Evolutionary conservation across 495 filamentous ascomycete species (phyloP), one percentile per base, ranked within the genome.

Genomic region (Daldinia bambusicola): DNA sequence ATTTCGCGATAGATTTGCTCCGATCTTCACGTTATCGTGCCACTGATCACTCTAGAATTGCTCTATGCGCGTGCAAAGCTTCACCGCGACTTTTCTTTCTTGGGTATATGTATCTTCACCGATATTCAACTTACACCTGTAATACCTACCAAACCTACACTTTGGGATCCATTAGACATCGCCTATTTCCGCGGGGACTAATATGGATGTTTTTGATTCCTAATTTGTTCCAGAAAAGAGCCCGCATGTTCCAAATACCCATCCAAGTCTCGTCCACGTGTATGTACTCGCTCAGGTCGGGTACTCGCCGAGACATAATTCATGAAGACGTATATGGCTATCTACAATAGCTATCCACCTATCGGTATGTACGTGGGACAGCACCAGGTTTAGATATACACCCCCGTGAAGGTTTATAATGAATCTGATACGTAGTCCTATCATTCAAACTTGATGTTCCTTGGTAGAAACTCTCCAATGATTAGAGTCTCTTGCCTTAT

Each of bases 81-180:
- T 3, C 69, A 67, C 63, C 68, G 63, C 63, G 63, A 45, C 43
- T 66, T 66, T 51, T 31, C 45, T 26, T 50, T 1, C 6, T 36
- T 26, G 3, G 7, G 34, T 32, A 40, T 26, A 26, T 1, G 26
- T 36, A 13, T n/a, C 30, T 65, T 65, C 61, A 61, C 61, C 67
- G 34, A 48, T 56, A 38, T 18, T 51, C 36, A 16, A 16, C 57
- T 32, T 50, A 37, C 13, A 30, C 31, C 20, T 16, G 26, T 53
- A n/a, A n/a, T n/a, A 53, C 10, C 10, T 26, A 26, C 1, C 1
- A 26, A 53, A 6, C 34, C 2, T 36, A 36, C 34, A 36, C 34
- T 36, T 10, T 36, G 34, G 34, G 34, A 36, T 7, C 34, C 9
- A 36, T 36, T 36, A 36, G 9, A 6, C 34, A 36, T 36, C 2